Evolutionary conservation across 345 rosid genomes (phyloP), one percentile per base, ranked within the genome.

Genomic region (Populus euphratica): DNA sequence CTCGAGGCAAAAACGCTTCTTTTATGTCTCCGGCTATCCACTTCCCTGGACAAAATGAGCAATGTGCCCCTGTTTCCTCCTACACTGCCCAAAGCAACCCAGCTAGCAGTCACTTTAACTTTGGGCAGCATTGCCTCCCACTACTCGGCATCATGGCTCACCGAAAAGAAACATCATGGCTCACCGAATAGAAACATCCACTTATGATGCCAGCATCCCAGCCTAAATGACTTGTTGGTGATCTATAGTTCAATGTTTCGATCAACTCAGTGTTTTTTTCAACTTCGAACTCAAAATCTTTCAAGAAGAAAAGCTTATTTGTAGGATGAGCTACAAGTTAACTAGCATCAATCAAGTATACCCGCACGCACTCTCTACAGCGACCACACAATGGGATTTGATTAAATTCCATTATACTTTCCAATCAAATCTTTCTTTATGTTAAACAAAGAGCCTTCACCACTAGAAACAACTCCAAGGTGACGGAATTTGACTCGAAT

Each of bases 1-100:
- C 16, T 71, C 8, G 49, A 7, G 35, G 68, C 56, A 73, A 61
- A 71, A 75, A 81, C 77, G 81, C 74, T 47, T 76, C 79, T 78
- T 54, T 84, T 52, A 79, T 36, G 81, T 73, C 78, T 54, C 71
- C 39, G 44, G 25, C 72, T 73, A 44, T 13, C 71, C 67, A 38
- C 59, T 72, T 75, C 41, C 29, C 49, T 27, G 77, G 61, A 70
- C 69, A 73, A 64, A 44, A 31, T 73, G 65, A 13, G 68, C 61
- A 59, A 23, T n/a, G 23, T 13, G 36, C 52, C 29, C 75, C 64
- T 0, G 8, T 35, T 56, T 35, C 36, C 75, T 73, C 29, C 38
- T 54, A 47, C 20, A 54, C 35, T 54, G 41, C 54, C 29, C 54
- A 13, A 10, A 21, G 20, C 70, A 67, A 25, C 54, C 18, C 25